Conservation (phyloP, 352 stramenopile species). For the Phytophthora citricola region DNA sequence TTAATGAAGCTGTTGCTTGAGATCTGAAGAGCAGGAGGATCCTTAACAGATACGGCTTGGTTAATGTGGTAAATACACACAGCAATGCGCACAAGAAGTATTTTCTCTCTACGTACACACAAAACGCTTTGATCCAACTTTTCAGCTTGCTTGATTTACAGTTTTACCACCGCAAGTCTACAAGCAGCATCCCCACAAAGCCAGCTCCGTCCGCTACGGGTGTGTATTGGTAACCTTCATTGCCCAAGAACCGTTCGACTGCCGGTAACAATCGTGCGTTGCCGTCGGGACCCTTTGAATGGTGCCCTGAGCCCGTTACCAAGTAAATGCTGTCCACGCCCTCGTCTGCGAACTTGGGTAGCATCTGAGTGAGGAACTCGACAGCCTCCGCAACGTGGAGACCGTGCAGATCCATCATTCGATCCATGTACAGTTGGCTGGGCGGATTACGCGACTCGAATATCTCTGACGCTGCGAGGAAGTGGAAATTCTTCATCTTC, state of each 20-base stretch:
- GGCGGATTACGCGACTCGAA: constrained; percentile 83
- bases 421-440: constrained; percentile 78
- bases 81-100: constrained; percentile 1
- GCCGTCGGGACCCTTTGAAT: constrained; percentile 72
- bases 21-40: too few relatives aligned
- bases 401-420: constrained; percentile 85
- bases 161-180: constrained; percentile 78
- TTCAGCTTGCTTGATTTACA: constrained; percentile 36
- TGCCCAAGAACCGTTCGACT: constrained; percentile 79
- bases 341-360: constrained; percentile 74
- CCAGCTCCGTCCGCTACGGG: constrained; percentile 74
- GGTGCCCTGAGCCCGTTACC: constrained; percentile 84
- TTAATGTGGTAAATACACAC: constrained; percentile 17
- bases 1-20: constrained; percentile 10
- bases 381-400: constrained; percentile 84
- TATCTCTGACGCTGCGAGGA: constrained; percentile 73
- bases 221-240: constrained; percentile 79
- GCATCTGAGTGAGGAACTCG: constrained; percentile 76
- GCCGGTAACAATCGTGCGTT: constrained; percentile 78
- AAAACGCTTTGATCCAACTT: constrained; percentile 29
- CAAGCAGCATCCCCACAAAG: constrained; percentile 86
- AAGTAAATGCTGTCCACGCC: constrained; percentile 80
- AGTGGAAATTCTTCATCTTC: constrained; percentile 89
- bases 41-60: not conserved
- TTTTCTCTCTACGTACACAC: not conserved